phyloP scores from a whole-genome alignment of 352 stramenopile species.

The Globisporangium cylindrosporum region DNA sequence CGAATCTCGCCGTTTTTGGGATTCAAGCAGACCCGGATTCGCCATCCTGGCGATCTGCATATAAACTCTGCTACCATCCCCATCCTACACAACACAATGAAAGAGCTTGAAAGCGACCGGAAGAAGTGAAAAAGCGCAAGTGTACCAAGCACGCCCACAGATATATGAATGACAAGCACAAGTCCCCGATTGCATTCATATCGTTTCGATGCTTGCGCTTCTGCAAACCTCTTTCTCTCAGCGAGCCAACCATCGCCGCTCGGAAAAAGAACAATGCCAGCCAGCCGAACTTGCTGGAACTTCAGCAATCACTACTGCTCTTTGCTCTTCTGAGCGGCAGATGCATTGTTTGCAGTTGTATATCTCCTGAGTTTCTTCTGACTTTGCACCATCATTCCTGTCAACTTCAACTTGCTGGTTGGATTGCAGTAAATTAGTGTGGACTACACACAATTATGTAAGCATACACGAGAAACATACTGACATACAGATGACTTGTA shows the following conservation, averaged over 20 bases:
- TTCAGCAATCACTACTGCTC: neutral
- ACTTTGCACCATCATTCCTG: neutral
- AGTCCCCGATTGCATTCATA: neutral
- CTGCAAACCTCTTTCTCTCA: neutral
- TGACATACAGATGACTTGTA: neutral
- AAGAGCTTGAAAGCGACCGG: no score
- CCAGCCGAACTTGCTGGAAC: neutral
- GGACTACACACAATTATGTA: neutral
- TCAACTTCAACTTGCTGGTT: neutral
- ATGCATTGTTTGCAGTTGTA: neutral
- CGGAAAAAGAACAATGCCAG: neutral
- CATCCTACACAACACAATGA: no score
- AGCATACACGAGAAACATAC: neutral
- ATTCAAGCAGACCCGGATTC: no score
- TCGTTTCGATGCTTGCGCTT: neutral
- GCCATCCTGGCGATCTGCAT: no score
- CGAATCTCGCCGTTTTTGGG: no score
- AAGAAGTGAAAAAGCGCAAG: no score
- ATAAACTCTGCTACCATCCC: no score
- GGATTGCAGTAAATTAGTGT: neutral
- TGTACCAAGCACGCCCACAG: no score
- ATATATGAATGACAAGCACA: neutral
- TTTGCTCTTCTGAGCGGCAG: neutral
- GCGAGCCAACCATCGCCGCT: neutral
- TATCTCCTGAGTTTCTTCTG: neutral